Evolutionary conservation across 352 stramenopile genomes (phyloP).

Genomic region (Phytophthora uliginosa): DNA sequence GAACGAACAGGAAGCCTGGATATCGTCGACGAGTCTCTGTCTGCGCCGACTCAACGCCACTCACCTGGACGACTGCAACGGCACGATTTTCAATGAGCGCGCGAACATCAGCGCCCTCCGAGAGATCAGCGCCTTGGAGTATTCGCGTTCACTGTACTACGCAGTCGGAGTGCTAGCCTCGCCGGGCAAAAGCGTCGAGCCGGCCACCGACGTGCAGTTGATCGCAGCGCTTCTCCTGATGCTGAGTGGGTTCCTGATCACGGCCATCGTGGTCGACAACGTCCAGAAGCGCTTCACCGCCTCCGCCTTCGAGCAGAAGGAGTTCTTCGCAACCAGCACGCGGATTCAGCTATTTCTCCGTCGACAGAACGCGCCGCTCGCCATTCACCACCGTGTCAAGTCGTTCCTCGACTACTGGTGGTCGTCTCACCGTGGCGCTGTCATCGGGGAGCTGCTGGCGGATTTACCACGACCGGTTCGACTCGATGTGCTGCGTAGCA

Average conservation of each 20-base stretch:
- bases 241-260: slow-evolving; percentile 49
- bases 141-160: slow-evolving; percentile 50
- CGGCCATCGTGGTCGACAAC: slow-evolving; percentile 52
- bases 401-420: slow-evolving; percentile 76
- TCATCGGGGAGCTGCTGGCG: slow-evolving; percentile 50
- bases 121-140: slow-evolving; percentile 32
- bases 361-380: slow-evolving; percentile 52
- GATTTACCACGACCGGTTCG: slow-evolving; percentile 56
- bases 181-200: slow-evolving; percentile 52
- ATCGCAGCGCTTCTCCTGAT: slow-evolving; percentile 49
- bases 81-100: slow-evolving; percentile 3
- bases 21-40: slow-evolving; percentile 36
- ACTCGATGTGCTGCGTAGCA: slow-evolving; percentile 51
- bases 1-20: slow-evolving; percentile 31
- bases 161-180: slow-evolving; percentile 48
- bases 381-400: slow-evolving; percentile 60
- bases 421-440: slow-evolving; percentile 60
- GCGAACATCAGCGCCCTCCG: slow-evolving; percentile 21
- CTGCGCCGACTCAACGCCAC: slow-evolving; percentile 22
- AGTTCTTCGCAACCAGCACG: slow-evolving; percentile 58
- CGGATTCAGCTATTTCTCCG: slow-evolving; percentile 64
- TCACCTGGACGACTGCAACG: slow-evolving; percentile 20
- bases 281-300: slow-evolving; percentile 64
- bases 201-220: slow-evolving; percentile 43
- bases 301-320: slow-evolving; percentile 61